Evolutionary conservation across 805 yeast genomes (phyloP).

Genomic region (Myxozyma udenii): DNA sequence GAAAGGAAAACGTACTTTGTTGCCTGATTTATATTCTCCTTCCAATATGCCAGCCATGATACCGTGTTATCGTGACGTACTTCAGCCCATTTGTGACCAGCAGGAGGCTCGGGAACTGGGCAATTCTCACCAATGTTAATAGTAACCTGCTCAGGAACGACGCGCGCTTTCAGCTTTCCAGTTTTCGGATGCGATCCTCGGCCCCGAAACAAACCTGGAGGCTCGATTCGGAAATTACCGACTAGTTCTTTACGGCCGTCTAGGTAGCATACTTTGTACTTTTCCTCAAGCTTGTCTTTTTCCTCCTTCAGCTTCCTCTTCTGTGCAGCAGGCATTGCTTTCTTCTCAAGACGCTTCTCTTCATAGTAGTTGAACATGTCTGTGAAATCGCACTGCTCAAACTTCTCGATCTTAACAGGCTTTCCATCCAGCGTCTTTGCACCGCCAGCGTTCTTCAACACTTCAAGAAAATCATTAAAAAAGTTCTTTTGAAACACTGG

Average conservation of each 20-base stretch:
- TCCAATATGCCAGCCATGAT: constrained; percentile 97
- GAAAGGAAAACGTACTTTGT: constrained; percentile 89
- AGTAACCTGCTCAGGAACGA: constrained; percentile 83
- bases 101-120: constrained; percentile 75
- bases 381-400: constrained; percentile 72
- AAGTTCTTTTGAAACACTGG: constrained; percentile 84
- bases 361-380: constrained; percentile 73
- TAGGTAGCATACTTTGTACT: constrained; percentile 70
- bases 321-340: constrained; percentile 63
- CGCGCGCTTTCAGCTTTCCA: constrained; percentile 84
- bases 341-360: constrained; percentile 65
- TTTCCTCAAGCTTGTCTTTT: constrained; percentile 73
- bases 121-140: constrained; percentile 74
- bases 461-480: constrained; percentile 70
- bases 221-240: constrained; percentile 92
- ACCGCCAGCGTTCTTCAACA: constrained; percentile 69
- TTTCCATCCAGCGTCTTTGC: constrained; percentile 39
- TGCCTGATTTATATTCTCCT: constrained; percentile 80
- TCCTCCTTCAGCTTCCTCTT: constrained; percentile 70
- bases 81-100: constrained; percentile 88
- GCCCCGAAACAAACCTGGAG: constrained; percentile 93
- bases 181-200: constrained; percentile 97
- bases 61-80: constrained; percentile 84
- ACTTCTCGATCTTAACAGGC: constrained; percentile 49
- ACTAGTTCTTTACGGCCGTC: constrained; percentile 90